These are phyloP conservation scores for Colletotrichum echinochloae DNA, from an alignment of 2,329 filamentous ascomycete species.

Conservation along the genomic window DNA sequence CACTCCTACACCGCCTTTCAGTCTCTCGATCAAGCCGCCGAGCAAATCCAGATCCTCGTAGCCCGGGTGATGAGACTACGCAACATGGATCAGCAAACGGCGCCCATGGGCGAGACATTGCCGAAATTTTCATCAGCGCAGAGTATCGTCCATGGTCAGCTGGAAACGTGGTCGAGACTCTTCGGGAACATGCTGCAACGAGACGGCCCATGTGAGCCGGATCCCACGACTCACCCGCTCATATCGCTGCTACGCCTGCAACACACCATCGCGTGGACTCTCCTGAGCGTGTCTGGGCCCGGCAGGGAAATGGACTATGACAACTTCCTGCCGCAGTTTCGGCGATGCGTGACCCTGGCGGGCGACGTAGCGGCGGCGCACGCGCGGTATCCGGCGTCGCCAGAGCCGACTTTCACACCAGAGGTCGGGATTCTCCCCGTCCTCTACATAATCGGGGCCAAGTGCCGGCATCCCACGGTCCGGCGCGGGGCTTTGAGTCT, in stretches of 20 bases:
- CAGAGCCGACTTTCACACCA: not conserved
- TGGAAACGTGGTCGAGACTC: constrained; percentile 46
- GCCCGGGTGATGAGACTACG: not conserved
- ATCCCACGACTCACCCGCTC: not conserved
- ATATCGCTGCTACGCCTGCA: not conserved
- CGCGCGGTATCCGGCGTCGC: constrained; percentile 43
- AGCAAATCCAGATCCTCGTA: not conserved
- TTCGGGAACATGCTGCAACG: constrained; percentile 46
- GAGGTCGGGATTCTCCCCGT: not conserved
- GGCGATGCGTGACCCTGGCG: constrained; percentile 45
- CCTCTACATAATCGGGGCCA: not conserved
- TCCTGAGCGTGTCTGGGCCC: constrained; percentile 40
- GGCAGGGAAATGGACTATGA: constrained; percentile 49
- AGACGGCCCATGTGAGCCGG: constrained; percentile 28
- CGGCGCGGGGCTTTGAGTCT: not conserved
- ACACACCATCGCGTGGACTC: not conserved
- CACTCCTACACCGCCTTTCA: not conserved
- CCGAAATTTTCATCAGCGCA: not conserved
- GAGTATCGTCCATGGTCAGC: constrained; percentile 42
- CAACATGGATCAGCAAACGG: not conserved
- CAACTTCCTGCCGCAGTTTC: constrained; percentile 47
- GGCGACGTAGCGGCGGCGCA: constrained; percentile 43
- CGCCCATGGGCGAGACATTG: not conserved
- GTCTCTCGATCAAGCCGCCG: not conserved
- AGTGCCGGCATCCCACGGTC: not conserved